These are phyloP conservation scores for Penicillium sp. DNA, from an alignment of 2,329 filamentous ascomycete species.

Conservation along the genomic window DNA sequence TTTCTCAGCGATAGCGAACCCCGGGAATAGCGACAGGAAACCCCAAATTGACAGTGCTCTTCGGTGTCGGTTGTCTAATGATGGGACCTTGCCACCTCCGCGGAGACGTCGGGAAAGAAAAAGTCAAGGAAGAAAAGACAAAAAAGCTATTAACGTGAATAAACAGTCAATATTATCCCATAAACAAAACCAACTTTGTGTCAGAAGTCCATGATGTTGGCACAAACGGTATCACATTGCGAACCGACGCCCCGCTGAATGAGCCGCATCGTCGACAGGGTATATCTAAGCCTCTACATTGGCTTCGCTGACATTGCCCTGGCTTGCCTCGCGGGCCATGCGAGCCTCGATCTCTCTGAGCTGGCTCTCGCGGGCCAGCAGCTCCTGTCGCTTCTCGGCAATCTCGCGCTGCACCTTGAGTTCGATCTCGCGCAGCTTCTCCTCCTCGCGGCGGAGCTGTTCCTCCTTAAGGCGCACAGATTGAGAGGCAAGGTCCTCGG, in stretches of 20 bases:
- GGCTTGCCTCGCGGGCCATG: conserved; percentile 80
- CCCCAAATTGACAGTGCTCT: conserved; percentile 9
- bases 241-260: conserved; percentile 27
- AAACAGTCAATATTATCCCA: conserved; percentile 40
- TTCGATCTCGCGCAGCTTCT: conserved; percentile 99
- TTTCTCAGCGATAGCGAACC: no score
- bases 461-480: conserved; percentile 99
- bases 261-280: conserved; percentile 26
- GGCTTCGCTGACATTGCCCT: conserved; percentile 29
- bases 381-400: conserved; percentile 98
- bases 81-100: conserved; percentile 18
- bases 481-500: conserved; percentile 92
- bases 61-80: conserved; percentile 26
- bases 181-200: conserved; percentile 33
- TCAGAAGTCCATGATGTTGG: conserved; percentile 35
- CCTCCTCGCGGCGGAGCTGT: conserved; percentile 96
- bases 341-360: conserved; percentile 97
- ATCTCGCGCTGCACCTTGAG: conserved; percentile 99
- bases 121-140: conserved; percentile 12
- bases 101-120: conserved; percentile 14
- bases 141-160: conserved; percentile 41
- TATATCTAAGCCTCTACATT: conserved; percentile 36
- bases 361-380: conserved; percentile 94
- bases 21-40: conserved; percentile 11
- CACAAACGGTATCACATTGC: conserved; percentile 33